Conservation (phyloP, 2,329 filamentous ascomycete genomes). For the Scorias spongiosa region DNA sequence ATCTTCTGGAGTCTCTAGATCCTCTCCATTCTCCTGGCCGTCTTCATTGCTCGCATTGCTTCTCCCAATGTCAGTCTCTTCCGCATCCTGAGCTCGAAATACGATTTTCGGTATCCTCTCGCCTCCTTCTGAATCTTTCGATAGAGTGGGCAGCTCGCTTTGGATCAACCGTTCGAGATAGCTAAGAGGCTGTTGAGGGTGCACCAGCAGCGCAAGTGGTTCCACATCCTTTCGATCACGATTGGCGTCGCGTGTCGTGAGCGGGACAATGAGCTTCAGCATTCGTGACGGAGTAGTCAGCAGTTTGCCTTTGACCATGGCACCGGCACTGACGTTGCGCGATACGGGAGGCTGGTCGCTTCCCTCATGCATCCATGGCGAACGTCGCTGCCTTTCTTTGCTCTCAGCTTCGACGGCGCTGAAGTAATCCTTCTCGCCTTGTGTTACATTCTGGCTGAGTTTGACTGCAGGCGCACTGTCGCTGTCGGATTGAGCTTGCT, state of each 20-base stretch:
- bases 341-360: constrained; percentile 43
- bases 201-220: constrained; percentile 68
- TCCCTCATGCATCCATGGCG: constrained; percentile 52
- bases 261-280: constrained; percentile 64
- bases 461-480: constrained; percentile 17
- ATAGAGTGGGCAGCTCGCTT: constrained; percentile 53
- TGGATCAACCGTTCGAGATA: constrained; percentile 84
- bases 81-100: constrained; percentile 66
- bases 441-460: constrained; percentile 28
- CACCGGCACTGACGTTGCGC: constrained; percentile 34
- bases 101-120: constrained; percentile 59
- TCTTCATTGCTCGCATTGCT: constrained; percentile 5
- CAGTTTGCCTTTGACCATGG: constrained; percentile 60
- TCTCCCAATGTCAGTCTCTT: constrained; percentile 37
- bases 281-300: constrained; percentile 67
- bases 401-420: constrained; percentile 27
- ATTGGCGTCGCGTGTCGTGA: constrained; percentile 47
- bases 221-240: constrained; percentile 56
- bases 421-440: constrained; percentile 32
- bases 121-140: constrained; percentile 43
- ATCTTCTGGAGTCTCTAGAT: constrained; percentile 18
- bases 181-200: constrained; percentile 80
- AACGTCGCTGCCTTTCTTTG: constrained; percentile 42
- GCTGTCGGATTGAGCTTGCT: background rate
- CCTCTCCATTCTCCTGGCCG: constrained; percentile 20